These are phyloP conservation scores for Oleoguttula mirabilis DNA, from an alignment of 495 filamentous ascomycete genomes.

Conservation along the genomic window DNA sequence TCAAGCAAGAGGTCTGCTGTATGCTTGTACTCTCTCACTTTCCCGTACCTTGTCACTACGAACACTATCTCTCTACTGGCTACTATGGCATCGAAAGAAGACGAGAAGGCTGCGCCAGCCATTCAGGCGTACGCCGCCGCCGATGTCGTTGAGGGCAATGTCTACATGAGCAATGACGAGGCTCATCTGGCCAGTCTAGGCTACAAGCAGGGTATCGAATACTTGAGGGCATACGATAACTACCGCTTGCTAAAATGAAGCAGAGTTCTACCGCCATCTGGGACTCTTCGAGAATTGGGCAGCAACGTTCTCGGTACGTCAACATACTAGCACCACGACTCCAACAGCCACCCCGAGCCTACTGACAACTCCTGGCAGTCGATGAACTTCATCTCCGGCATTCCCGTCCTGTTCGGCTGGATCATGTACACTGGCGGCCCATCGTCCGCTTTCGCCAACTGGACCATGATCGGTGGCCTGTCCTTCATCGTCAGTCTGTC, in stretches of 20 bases:
- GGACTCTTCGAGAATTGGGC: slow-evolving; percentile 10
- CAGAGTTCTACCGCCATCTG: slow-evolving; percentile 6
- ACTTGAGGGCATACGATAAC: not conserved
- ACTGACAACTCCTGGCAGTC: not conserved
- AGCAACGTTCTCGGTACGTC: slow-evolving; percentile 1
- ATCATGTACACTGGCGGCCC: slow-evolving; percentile 12
- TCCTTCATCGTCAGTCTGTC: slow-evolving; percentile 10
- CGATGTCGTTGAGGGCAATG: slow-evolving; percentile 1
- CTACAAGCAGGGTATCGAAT: slow-evolving; percentile 4
- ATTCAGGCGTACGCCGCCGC: too few relatives aligned
- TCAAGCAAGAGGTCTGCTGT: too few relatives aligned
- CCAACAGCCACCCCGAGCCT: not conserved
- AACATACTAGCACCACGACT: not conserved
- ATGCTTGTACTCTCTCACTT: too few relatives aligned
- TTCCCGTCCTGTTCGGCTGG: slow-evolving; percentile 9
- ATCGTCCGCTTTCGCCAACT: slow-evolving; percentile 6
- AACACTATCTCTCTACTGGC: too few relatives aligned
- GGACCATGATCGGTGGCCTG: slow-evolving; percentile 12
- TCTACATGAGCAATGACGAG: slow-evolving; percentile 6
- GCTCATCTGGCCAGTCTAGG: slow-evolving; percentile 5
- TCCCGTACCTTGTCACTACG: too few relatives aligned
- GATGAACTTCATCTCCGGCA: slow-evolving; percentile 11
- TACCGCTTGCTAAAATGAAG: not conserved
- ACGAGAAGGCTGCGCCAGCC: too few relatives aligned
- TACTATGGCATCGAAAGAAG: too few relatives aligned